A percentile compares a stretch with the other conserved stretches of the same genome.
These are phyloP conservation scores for Pythium rhizo-oryzae DNA, from an alignment of 352 stramenopile species.

Conservation along the genomic window DNA sequence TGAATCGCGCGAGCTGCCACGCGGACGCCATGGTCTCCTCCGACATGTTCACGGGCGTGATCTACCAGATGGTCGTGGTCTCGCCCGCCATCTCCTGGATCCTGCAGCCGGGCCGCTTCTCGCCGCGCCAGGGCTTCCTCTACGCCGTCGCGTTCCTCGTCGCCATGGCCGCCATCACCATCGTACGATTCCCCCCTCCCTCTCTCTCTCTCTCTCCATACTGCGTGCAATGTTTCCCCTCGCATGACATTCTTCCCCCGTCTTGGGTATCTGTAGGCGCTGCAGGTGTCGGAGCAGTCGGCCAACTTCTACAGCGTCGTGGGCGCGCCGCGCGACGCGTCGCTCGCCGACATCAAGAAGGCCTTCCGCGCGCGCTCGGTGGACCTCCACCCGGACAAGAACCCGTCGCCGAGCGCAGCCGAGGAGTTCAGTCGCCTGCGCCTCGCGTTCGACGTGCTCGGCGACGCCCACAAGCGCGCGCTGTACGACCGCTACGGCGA, in stretches of 20 bases:
- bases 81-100: constrained; percentile 96
- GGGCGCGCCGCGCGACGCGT: constrained; percentile 87
- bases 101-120: constrained; percentile 93
- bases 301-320: constrained; percentile 96
- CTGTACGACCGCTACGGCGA: constrained; percentile 97
- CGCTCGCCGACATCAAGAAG: constrained; percentile 95
- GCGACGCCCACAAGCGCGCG: constrained; percentile 92
- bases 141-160: constrained; percentile 96
- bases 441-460: constrained; percentile 92
- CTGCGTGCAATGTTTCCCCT: too few relatives aligned
- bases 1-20: too few relatives aligned
- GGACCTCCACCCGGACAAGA: constrained; percentile 98
- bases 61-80: constrained; percentile 79
- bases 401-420: constrained; percentile 89
- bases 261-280: constrained; percentile 30
- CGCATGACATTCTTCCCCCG: neutral
- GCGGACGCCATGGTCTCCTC: constrained; percentile 28
- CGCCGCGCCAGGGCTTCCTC: constrained; percentile 90
- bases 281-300: constrained; percentile 91
- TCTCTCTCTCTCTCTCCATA: too few relatives aligned
- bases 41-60: constrained; percentile 68
- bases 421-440: constrained; percentile 95
- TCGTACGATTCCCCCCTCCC: constrained; percentile 51
- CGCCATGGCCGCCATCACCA: constrained; percentile 91
- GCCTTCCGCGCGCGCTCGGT: constrained; percentile 96